Conservation (phyloP, 768 basidiomycete species). For the Boletus rufocinnamomeus region DNA sequence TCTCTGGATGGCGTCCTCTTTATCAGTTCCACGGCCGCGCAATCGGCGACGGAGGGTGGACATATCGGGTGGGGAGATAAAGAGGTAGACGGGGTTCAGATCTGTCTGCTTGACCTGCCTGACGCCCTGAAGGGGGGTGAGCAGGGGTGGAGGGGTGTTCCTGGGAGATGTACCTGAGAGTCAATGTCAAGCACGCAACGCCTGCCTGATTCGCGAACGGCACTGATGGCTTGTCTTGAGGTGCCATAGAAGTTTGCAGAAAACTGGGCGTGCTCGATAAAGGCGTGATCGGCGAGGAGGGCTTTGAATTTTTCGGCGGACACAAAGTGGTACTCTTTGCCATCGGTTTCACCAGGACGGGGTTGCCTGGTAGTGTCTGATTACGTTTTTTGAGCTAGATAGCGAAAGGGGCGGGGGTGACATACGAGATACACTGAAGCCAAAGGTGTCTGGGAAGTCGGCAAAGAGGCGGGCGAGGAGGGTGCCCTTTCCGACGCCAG, state of each 20-base stretch:
- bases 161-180: conserved; percentile 59
- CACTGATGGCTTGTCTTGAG: conserved; percentile 71
- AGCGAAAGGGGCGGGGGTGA: not conserved
- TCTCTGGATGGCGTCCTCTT: conserved; percentile 66
- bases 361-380: conserved; percentile 89
- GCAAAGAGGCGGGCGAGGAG: conserved; percentile 79
- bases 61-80: conserved; percentile 88
- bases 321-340: conserved; percentile 88
- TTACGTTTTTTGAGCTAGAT: not conserved
- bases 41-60: conserved; percentile 69
- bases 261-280: conserved; percentile 95
- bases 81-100: conserved; percentile 85
- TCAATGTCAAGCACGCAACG: conserved; percentile 96
- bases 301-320: conserved; percentile 66
- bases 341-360: conserved; percentile 78
- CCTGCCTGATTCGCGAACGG: conserved; percentile 65
- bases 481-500: conserved; percentile 94
- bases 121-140: conserved; percentile 64
- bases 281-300: conserved; percentile 69
- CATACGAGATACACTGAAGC: conserved; percentile 92
- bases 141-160: not conserved
- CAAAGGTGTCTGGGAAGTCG: conserved; percentile 82
- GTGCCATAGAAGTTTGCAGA: conserved; percentile 94
- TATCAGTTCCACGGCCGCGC: conserved; percentile 81
- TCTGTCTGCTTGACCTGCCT: conserved; percentile 84